Percentiles rank a stretch among this genome's conserved stretches.
phyloP scores from a whole-genome alignment of 176 grass and related monocot species.

The Zea luxurians region DNA sequence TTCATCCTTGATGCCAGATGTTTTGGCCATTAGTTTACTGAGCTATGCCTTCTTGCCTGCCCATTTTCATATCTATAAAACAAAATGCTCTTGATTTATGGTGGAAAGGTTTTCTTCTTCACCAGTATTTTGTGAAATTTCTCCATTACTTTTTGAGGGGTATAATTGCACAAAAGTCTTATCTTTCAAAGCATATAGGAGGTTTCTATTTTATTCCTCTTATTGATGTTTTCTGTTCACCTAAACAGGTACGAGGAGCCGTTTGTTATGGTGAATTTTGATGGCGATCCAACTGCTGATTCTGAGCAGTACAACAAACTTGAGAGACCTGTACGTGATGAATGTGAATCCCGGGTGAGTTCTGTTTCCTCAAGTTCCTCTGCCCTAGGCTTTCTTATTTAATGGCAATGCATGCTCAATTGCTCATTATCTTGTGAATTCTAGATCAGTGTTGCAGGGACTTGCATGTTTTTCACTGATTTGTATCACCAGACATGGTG shows the following conservation, averaged over 20 bases:
- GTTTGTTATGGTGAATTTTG: slow-evolving; percentile 98
- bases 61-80: slow-evolving; percentile 13
- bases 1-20: background rate
- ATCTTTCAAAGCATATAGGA: background rate
- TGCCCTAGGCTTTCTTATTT: slow-evolving; percentile 29
- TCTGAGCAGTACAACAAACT: slow-evolving; percentile 86
- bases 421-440: slow-evolving; percentile 16
- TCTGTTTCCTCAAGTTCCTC: slow-evolving; percentile 14
- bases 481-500: background rate
- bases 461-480: background rate
- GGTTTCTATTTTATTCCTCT: slow-evolving; percentile 4
- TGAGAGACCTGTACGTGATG: slow-evolving; percentile 60
- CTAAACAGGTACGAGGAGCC: slow-evolving; percentile 71
- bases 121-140: background rate
- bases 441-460: background rate
- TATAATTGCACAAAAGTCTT: slow-evolving; percentile 10
- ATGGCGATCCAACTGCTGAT: slow-evolving; percentile 97
- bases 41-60: slow-evolving; percentile 24
- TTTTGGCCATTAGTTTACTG: background rate
- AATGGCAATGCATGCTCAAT: slow-evolving; percentile 17
- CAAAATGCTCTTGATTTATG: slow-evolving; percentile 9
- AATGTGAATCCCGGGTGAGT: slow-evolving; percentile 76
- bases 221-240: slow-evolving; percentile 25
- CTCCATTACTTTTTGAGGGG: background rate
- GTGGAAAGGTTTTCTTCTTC: slow-evolving; percentile 10